Evolutionary conservation across 139 green algal species (phyloP).

Genomic region (Nannochloris sp.): DNA sequence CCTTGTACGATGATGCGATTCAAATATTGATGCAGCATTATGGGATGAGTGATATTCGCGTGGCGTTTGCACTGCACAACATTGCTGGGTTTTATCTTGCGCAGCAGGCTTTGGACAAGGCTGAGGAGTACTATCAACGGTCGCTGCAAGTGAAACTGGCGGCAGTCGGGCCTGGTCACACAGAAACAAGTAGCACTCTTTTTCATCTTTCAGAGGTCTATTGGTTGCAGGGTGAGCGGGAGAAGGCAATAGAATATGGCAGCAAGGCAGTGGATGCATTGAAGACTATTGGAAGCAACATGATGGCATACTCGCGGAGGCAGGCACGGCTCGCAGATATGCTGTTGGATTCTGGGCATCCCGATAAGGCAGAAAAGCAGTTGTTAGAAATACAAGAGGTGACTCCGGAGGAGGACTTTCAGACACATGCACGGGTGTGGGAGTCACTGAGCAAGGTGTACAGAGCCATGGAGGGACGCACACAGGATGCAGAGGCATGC

Average conservation of each 20-base stretch:
- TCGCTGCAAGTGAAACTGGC: conserved; percentile 50
- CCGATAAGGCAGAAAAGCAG: conserved; percentile 3
- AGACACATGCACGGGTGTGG: background rate
- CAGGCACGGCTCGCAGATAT: conserved; percentile 21
- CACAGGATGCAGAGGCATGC: no score
- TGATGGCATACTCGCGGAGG: conserved; percentile 11
- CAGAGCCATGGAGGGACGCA: no score
- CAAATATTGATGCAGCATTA: conserved; percentile 14
- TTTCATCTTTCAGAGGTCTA: conserved; percentile 20
- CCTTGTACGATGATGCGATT: conserved; percentile 41
- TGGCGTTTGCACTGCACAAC: conserved; percentile 25
- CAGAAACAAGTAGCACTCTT: conserved; percentile 14
- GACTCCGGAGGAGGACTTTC: background rate
- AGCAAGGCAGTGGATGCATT: conserved; percentile 20
- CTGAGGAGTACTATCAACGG: conserved; percentile 26
- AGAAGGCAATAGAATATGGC: conserved; percentile 13
- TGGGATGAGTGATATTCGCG: conserved; percentile 17
- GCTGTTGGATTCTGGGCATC: conserved; percentile 10
- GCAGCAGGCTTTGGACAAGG: background rate
- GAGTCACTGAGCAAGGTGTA: background rate
- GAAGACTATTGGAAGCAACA: conserved; percentile 19
- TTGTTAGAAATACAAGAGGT: conserved; percentile 3
- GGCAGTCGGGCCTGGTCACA: conserved; percentile 19
- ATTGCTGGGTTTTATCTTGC: conserved; percentile 24
- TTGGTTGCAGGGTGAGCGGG: conserved; percentile 10